phyloP scores from a whole-genome alignment of 1,284 basidiomycete species.

The Wolfiporia cocos region DNA sequence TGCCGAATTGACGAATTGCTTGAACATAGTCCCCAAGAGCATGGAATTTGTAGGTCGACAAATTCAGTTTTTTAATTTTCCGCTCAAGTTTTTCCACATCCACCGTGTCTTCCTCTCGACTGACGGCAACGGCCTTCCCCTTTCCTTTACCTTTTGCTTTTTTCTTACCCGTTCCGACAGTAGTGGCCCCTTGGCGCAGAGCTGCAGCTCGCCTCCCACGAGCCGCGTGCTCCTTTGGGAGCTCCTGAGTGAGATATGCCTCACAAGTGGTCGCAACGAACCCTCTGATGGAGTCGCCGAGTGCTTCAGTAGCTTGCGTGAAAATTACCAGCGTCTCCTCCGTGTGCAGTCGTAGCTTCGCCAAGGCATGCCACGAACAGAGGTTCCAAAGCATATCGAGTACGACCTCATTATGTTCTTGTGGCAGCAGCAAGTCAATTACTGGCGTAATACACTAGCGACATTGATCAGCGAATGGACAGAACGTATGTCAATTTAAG shows the following conservation, averaged over 20 bases:
- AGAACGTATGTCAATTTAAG: no score
- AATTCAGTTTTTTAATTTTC: no score
- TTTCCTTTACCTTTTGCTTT: no score
- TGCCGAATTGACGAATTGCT: no score
- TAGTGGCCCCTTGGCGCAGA: no score
- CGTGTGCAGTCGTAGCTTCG: conserved; percentile 26
- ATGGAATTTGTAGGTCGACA: no score
- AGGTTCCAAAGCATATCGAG: conserved; percentile 20
- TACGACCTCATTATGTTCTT: conserved; percentile 15
- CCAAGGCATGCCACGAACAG: conserved; percentile 23
- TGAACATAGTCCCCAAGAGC: no score
- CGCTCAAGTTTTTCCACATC: no score
- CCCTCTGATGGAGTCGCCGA: conserved; percentile 13
- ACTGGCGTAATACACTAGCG: conserved; percentile 22
- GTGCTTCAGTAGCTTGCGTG: conserved; percentile 8
- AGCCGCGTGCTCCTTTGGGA: conserved; percentile 18
- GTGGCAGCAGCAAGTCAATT: conserved; percentile 22
- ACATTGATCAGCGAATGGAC: not conserved
- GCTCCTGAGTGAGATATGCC: conserved; percentile 15
- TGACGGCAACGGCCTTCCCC: no score
- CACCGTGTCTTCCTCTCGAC: no score
- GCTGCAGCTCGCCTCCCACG: conserved; percentile 11
- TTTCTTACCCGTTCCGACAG: no score
- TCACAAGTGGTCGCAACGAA: conserved; percentile 16
- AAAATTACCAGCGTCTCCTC: conserved; percentile 15